phyloP scores from a whole-genome alignment of 2,329 filamentous ascomycete genomes.

The Plectosphaerella plurivora region DNA sequence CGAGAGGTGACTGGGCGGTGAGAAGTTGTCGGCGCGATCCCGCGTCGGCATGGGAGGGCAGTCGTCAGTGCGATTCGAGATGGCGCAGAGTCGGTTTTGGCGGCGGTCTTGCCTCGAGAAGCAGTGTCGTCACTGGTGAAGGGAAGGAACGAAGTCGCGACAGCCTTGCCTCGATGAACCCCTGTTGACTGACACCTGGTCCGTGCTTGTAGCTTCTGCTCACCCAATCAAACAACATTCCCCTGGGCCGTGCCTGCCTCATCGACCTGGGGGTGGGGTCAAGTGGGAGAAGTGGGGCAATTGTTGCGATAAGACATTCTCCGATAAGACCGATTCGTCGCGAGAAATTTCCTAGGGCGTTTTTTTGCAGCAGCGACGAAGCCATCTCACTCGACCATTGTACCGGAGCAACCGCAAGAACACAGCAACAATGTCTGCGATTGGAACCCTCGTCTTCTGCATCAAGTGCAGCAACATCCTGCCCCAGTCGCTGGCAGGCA shows the following conservation, averaged over 20 bases:
- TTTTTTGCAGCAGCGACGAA: background rate
- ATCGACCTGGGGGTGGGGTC: background rate
- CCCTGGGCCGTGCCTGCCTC: background rate
- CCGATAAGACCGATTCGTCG: background rate
- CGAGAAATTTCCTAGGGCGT: background rate
- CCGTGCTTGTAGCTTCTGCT: slow-evolving; percentile 10
- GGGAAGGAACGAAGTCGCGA: slow-evolving; percentile 13
- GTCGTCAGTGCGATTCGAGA: background rate
- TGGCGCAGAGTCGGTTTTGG: background rate
- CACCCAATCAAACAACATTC: background rate
- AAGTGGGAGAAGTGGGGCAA: background rate
- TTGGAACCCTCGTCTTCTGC: slow-evolving; percentile 91
- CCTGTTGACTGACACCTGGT: slow-evolving; percentile 6
- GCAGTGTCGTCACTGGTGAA: slow-evolving; percentile 5
- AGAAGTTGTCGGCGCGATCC: too few relatives aligned
- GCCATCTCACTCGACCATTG: background rate
- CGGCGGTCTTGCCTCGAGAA: background rate
- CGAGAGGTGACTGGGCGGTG: too few relatives aligned
- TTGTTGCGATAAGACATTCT: background rate
- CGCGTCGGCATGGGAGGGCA: too few relatives aligned
- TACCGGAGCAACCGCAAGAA: background rate
- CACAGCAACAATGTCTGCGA: slow-evolving; percentile 64
- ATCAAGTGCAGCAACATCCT: slow-evolving; percentile 87
- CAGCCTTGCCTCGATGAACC: slow-evolving; percentile 12
- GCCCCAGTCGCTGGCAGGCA: slow-evolving; percentile 71